Percentiles rank a stretch among this genome's conserved stretches.
These are phyloP conservation scores for Wickerhamiella kazuoi DNA, from an alignment of 805 yeast species.

Conservation along the genomic window DNA sequence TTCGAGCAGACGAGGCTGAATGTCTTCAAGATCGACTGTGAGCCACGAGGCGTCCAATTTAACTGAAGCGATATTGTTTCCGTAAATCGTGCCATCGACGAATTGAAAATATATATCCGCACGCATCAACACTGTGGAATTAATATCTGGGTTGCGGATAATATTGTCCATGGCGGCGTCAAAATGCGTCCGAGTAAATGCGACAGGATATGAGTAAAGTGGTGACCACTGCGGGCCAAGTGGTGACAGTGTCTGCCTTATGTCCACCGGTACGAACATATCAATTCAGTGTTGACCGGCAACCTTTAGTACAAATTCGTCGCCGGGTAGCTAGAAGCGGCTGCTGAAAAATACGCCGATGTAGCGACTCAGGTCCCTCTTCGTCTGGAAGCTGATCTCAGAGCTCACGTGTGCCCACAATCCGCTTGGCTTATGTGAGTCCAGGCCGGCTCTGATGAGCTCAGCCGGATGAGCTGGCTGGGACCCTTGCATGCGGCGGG, in stretches of 20 bases:
- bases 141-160: constrained; percentile 71
- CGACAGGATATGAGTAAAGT: constrained; percentile 25
- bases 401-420: too few species aligned
- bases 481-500: too few species aligned
- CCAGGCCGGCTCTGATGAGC: too few species aligned
- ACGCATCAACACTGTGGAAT: constrained; percentile 76
- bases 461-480: too few species aligned
- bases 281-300: too few species aligned
- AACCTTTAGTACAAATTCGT: too few species aligned
- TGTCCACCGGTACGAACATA: constrained; percentile 19
- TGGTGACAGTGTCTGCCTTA: constrained; percentile 25
- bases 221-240: constrained; percentile 51
- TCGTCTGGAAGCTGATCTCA: too few species aligned
- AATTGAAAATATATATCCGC: constrained; percentile 45
- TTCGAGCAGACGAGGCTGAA: constrained; percentile 5
- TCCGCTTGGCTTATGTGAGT: too few species aligned
- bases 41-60: constrained; percentile 5
- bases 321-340: too few species aligned
- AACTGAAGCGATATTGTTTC: not conserved
- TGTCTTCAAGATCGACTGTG: constrained; percentile 3
- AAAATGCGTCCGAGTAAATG: constrained; percentile 29
- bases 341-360: too few species aligned
- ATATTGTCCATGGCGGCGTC: constrained; percentile 62
- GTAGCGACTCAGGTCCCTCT: too few species aligned
- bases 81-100: constrained; percentile 4